A percentile compares a stretch with the other conserved stretches of the same genome.
Conservation (phyloP, 805 yeast species). For the Kodamaea kakaduensis region DNA sequence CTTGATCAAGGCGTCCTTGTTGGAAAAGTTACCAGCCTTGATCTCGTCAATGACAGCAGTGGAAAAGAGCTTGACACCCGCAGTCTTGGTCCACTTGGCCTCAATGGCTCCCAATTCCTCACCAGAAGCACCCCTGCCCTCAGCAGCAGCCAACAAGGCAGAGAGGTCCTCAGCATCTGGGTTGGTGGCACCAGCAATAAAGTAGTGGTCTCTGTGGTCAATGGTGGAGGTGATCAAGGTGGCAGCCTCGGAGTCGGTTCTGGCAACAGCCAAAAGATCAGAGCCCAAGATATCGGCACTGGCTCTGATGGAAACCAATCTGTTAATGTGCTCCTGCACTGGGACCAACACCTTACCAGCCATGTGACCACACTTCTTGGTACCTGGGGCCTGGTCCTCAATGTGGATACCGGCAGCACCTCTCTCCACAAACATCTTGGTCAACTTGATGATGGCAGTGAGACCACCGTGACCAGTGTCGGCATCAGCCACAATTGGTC, state of each 20-base stretch:
- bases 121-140: slow-evolving; percentile 67
- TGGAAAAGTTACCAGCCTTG: slow-evolving; percentile 51
- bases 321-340: slow-evolving; percentile 93
- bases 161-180: slow-evolving; percentile 72
- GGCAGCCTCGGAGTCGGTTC: slow-evolving; percentile 98
- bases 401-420: slow-evolving; percentile 99
- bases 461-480: slow-evolving; percentile 99
- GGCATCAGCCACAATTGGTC: slow-evolving; percentile 96
- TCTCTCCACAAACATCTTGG: slow-evolving; percentile 92
- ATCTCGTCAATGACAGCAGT: slow-evolving; percentile 89
- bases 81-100: slow-evolving; percentile 74
- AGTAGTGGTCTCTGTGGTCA: slow-evolving; percentile 92
- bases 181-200: slow-evolving; percentile 86
- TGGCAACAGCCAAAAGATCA: slow-evolving; percentile 82
- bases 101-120: slow-evolving; percentile 68
- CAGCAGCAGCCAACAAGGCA: slow-evolving; percentile 78
- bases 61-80: slow-evolving; percentile 83
- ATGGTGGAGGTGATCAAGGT: slow-evolving; percentile 90
- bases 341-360: slow-evolving; percentile 98
- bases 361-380: slow-evolving; percentile 99
- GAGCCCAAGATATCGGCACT: slow-evolving; percentile 92
- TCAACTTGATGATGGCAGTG: slow-evolving; percentile 91
- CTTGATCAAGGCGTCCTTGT: slow-evolving; percentile 60
- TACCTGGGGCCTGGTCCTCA: slow-evolving; percentile 98
- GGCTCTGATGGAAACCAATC: slow-evolving; percentile 90